Percentiles rank a stretch among this genome's conserved stretches.
These are phyloP conservation scores for Taxillus chinensis DNA, from an alignment of 164 flowering plant genomes.

Conservation along the genomic window DNA sequence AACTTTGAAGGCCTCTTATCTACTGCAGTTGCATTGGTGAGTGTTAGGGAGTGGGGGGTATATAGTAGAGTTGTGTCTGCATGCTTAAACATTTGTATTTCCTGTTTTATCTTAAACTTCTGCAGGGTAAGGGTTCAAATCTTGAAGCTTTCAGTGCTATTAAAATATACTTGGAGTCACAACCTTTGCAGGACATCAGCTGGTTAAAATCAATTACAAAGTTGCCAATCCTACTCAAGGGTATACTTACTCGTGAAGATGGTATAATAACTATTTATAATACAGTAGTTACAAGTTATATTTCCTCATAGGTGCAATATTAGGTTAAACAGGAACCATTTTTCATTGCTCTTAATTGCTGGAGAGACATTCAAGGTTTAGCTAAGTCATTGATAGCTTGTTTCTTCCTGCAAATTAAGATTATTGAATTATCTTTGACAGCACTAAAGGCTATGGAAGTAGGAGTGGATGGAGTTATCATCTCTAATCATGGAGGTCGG, in stretches of 20 bases:
- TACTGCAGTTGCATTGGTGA: constrained; percentile 37
- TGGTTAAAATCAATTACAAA: constrained; percentile 75
- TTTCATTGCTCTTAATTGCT: neutral
- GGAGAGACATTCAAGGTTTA: neutral
- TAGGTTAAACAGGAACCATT: neutral
- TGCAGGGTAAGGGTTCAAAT: constrained; percentile 56
- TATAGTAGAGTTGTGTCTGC: neutral
- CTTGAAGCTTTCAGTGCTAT: constrained; percentile 27
- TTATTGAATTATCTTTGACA: constrained; percentile 15
- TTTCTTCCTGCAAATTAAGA: neutral
- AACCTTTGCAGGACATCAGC: constrained; percentile 48
- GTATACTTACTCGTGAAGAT: constrained; percentile 70
- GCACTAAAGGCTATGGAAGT: constrained; percentile 59
- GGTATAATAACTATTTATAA: constrained; percentile 28
- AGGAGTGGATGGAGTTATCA: constrained; percentile 66
- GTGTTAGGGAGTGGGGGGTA: constrained; percentile 9
- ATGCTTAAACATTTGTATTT: neutral
- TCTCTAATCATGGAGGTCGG: constrained; percentile 84
- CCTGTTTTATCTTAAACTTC: neutral
- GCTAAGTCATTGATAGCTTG: neutral
- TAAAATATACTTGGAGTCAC: neutral
- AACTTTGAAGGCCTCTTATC: constrained; percentile 71
- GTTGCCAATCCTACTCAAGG: constrained; percentile 78
- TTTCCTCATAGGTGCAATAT: neutral
- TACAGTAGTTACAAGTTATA: neutral